A percentile compares a stretch with the other conserved stretches of the same genome.
Conservation (phyloP, 805 yeast genomes). For the Yarrowia bubula region DNA sequence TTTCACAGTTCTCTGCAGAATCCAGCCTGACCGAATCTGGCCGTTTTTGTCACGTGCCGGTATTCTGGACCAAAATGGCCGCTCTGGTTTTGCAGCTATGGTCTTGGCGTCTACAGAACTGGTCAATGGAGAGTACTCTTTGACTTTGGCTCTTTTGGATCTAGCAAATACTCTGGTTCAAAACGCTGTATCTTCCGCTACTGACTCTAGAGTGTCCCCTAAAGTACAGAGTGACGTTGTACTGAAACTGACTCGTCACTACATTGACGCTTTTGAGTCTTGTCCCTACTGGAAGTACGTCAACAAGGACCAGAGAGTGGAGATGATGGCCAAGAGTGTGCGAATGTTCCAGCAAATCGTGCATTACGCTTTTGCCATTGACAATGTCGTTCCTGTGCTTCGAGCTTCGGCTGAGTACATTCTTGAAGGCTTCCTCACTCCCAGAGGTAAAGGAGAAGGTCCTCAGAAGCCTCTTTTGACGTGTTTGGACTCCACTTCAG, state of each 20-base stretch:
- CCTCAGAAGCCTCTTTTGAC: conserved; percentile 53
- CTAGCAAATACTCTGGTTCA: conserved; percentile 54
- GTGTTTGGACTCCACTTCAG: conserved; percentile 49
- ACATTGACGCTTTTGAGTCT: conserved; percentile 70
- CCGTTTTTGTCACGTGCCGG: conserved; percentile 67
- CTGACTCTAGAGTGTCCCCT: conserved; percentile 39
- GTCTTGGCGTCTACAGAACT: conserved; percentile 72
- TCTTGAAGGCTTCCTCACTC: conserved; percentile 54
- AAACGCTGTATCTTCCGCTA: conserved; percentile 43
- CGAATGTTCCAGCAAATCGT: conserved; percentile 56
- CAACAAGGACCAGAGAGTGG: conserved; percentile 54
- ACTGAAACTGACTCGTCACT: conserved; percentile 52
- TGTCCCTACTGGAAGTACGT: conserved; percentile 68
- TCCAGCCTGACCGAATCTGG: conserved; percentile 73
- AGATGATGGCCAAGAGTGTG: conserved; percentile 57
- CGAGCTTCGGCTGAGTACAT: conserved; percentile 52
- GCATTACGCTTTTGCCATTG: conserved; percentile 54
- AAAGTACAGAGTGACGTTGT: conserved; percentile 55
- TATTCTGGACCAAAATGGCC: conserved; percentile 58
- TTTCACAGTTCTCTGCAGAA: conserved; percentile 48
- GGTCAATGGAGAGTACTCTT: conserved; percentile 61
- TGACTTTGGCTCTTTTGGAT: conserved; percentile 60
- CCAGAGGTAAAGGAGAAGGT: conserved; percentile 51
- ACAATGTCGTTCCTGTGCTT: conserved; percentile 51
- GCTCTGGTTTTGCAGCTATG: conserved; percentile 61